Evolutionary conservation across 805 yeast species (phyloP).

Genomic region (Candida yuanshanica): DNA sequence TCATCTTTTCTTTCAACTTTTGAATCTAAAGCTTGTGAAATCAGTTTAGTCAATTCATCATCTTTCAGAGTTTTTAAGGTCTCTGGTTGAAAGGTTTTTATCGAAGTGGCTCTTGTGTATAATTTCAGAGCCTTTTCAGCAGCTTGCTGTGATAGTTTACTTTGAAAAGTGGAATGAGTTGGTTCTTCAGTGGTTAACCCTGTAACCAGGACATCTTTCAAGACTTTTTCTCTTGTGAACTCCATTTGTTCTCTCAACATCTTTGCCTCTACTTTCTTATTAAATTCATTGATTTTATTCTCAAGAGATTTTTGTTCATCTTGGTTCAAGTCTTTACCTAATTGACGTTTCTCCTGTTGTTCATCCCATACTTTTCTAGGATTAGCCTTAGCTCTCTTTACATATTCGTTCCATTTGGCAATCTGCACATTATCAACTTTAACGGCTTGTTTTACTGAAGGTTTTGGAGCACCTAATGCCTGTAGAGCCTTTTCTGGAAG

Average conservation of each 20-base stretch:
- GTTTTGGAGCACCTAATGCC: slow-evolving; percentile 84
- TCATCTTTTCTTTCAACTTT: slow-evolving; percentile 21
- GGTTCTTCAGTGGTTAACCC: slow-evolving; percentile 13
- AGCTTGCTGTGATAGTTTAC: slow-evolving; percentile 12
- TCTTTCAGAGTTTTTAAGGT: slow-evolving; percentile 10
- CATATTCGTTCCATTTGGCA: slow-evolving; percentile 68
- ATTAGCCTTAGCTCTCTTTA: slow-evolving; percentile 46
- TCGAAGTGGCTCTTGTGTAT: slow-evolving; percentile 12
- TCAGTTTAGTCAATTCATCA: slow-evolving; percentile 8
- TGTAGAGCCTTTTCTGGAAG: slow-evolving; percentile 78
- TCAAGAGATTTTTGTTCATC: slow-evolving; percentile 16
- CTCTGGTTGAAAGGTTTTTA: slow-evolving; percentile 12
- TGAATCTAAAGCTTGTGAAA: slow-evolving; percentile 6
- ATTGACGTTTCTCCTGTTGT: slow-evolving; percentile 30
- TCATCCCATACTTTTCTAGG: slow-evolving; percentile 35
- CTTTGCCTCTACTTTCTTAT: slow-evolving; percentile 12
- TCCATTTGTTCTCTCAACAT: slow-evolving; percentile 20
- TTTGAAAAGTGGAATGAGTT: slow-evolving; percentile 11
- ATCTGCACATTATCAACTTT: slow-evolving; percentile 70
- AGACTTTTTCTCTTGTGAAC: slow-evolving; percentile 16
- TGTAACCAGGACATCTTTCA: slow-evolving; percentile 10
- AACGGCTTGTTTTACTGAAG: slow-evolving; percentile 61
- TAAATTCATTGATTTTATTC: slow-evolving; percentile 12
- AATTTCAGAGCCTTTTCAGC: slow-evolving; percentile 21
- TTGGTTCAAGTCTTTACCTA: slow-evolving; percentile 18